Percentiles rank a stretch among this genome's conserved stretches.
Evolutionary conservation across 257 asterid species (phyloP).

Genomic region (Jasminum sambac): DNA sequence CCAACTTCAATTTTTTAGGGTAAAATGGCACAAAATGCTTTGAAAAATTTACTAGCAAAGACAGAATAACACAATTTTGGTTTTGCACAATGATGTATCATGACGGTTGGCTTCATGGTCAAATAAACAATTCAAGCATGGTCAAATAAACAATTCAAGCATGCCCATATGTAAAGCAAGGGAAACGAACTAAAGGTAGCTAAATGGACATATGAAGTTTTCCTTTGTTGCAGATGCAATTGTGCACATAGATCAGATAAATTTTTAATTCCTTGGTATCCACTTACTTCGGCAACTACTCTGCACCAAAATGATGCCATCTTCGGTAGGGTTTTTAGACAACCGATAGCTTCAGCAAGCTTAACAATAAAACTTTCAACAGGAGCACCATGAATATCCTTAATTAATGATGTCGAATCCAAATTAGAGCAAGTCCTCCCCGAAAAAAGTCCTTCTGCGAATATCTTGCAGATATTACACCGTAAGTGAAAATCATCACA

Average conservation of each 20-base stretch:
- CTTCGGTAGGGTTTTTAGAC: conserved; percentile 78
- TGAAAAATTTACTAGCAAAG: background rate
- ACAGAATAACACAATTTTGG: conserved; percentile 6
- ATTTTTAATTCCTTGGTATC: conserved; percentile 20
- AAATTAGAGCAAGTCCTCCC: conserved; percentile 49
- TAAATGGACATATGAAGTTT: conserved; percentile 7
- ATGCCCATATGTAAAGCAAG: conserved; percentile 18
- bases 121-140: conserved; percentile 13
- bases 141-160: conserved; percentile 19
- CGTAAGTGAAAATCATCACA: conserved; percentile 62
- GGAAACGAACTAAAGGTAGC: conserved; percentile 17
- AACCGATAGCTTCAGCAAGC: conserved; percentile 90
- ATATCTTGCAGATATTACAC: conserved; percentile 82
- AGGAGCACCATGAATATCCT: conserved; percentile 96
- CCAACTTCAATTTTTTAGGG: conserved; percentile 11
- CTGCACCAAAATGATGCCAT: conserved; percentile 89
- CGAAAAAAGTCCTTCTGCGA: conserved; percentile 74
- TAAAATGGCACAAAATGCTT: background rate
- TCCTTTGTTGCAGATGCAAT: conserved; percentile 7
- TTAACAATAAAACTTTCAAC: conserved; percentile 81
- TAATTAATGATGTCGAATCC: conserved; percentile 60
- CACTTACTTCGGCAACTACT: conserved; percentile 85
- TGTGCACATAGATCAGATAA: conserved; percentile 14
- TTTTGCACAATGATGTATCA: conserved; percentile 17
- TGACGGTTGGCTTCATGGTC: conserved; percentile 12